Evolutionary conservation across 192 early-diverging fungal genomes (phyloP), one percentile per base, ranked within the genome.

Genomic region (Rhizophlyctis rosea): DNA sequence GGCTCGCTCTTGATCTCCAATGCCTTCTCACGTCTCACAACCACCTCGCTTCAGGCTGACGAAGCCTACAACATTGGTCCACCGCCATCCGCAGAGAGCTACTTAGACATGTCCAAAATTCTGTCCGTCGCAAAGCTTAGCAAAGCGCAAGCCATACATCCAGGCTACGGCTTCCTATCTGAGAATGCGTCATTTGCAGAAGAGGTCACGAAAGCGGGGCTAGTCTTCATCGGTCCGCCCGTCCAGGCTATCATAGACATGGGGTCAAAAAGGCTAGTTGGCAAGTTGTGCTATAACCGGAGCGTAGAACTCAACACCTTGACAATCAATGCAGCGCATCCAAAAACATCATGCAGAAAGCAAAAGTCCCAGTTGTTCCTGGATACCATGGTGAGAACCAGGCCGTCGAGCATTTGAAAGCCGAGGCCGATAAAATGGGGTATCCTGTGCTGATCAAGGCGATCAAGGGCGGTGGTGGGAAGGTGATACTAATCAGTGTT

Each of bases 391-490:
- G 93, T 28, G 47, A 31, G 11, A 83, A 91, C 61, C 95, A 96
- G 68, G 86, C 89, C 35, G 76, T 81, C 21, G 80, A 59, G 28
- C 88, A 86, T 70, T 70, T 93, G 61, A 88, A 87, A 65, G 67
- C 78, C 18, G 74, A 91, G 73, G 89, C 91, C 4, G 82, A 65
- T 24, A 74, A 87, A 55, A 98, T 95, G 58, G 93, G 93, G 1
- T 98, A 94, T 73, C 95, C 93, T 1, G 94, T 98, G 28, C 70
- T 98, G 69, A 98, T 98, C 80, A 98, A 98, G 79, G 96, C 96
- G 30, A 82, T 95, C 51, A 90, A 92, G 70, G 96, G 96, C 53
- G 96, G 96, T 36, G 96, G 96, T 66, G 96, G 96, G 47, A 94
- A 94, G 61, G 59, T 69, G 31, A 9, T 44, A 18, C 39, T 44